Evolutionary conservation across 345 rosid genomes (phyloP).

Genomic region (Trapa bicornis): DNA sequence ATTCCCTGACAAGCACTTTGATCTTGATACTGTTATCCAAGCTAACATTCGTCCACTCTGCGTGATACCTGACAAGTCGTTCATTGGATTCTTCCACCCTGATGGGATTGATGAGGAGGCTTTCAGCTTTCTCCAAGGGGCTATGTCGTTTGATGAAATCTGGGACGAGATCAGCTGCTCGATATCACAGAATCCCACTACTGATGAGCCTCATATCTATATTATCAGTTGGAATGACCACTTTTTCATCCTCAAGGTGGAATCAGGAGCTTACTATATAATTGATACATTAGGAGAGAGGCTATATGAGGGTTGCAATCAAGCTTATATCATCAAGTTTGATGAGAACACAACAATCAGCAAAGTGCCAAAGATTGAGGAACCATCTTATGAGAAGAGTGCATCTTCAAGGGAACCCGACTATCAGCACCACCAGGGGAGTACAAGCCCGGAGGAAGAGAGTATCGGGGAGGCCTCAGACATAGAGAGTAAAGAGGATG

Average conservation of each 20-base stretch:
- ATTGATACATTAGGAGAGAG: slow-evolving; percentile 95
- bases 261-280: slow-evolving; percentile 75
- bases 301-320: slow-evolving; percentile 86
- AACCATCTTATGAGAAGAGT: slow-evolving; percentile 33
- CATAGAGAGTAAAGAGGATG: slow-evolving; percentile 21
- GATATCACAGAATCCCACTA: slow-evolving; percentile 30
- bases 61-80: slow-evolving; percentile 59
- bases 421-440: slow-evolving; percentile 18
- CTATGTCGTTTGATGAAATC: slow-evolving; percentile 88
- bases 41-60: slow-evolving; percentile 72
- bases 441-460: slow-evolving; percentile 11
- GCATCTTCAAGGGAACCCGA: slow-evolving; percentile 20
- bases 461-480: slow-evolving; percentile 12
- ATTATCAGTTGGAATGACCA: slow-evolving; percentile 99
- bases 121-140: slow-evolving; percentile 66
- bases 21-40: slow-evolving; percentile 83
- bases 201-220: slow-evolving; percentile 46
- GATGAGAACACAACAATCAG: slow-evolving; percentile 43
- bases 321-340: slow-evolving; percentile 86
- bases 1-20: slow-evolving; percentile 92
- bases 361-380: slow-evolving; percentile 23
- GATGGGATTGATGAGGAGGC: slow-evolving; percentile 66
- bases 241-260: slow-evolving; percentile 77
- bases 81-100: slow-evolving; percentile 84
- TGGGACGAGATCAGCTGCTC: slow-evolving; percentile 77